Evolutionary conservation across 306 rosid species (phyloP), one percentile per base, ranked within the genome.

Genomic region (Astragalus glycyphyllos): DNA sequence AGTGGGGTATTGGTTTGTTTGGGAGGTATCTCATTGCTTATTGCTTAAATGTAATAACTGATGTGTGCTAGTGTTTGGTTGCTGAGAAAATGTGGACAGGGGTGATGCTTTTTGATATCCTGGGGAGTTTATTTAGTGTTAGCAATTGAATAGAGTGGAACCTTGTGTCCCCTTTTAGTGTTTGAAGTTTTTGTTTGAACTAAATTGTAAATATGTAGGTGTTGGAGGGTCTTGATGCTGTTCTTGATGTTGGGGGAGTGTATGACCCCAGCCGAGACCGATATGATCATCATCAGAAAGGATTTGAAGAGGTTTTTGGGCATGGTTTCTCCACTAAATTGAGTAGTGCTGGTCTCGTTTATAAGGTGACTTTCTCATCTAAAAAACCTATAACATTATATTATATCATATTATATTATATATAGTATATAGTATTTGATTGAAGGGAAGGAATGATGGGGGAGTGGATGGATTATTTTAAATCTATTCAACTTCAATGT

Each of bases 281-380:
- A 46, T 95, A 89, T 70, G 99, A 95, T 85, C 99, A 95, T 86
- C 99, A 95, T 77, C 99, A 95, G 54, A 95, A 95, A 65, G 97
- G 97, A 13, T 95, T 95, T 82, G 90, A 65, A 44, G 99, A 91
- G 87, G 84, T 82, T 75, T 95, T 95, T 70, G 96, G 96, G 4
- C 90, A 89, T 68, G 96, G 97, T 61, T 91, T 95, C 82, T 82
- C 86, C 50, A 91, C 97, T 40, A 95, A 95, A 79, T 89, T 95
- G 9, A 95, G 99, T 16, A 95, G 97, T 67, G 99, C 97, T 61
- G 99, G 99, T 54, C 90, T 95, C 77, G 91, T 91, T 68, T 95
- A 87, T 63, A 95, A 91, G 96, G 99, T 95, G 68, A 17, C 26
- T 20, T 53, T 73, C 40, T 80, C 50, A 55, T 40, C 14, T 49